These are phyloP conservation scores for Melanopsichium pennsylvanicum DNA, from an alignment of 1,284 basidiomycete genomes.

Conservation along the genomic window DNA sequence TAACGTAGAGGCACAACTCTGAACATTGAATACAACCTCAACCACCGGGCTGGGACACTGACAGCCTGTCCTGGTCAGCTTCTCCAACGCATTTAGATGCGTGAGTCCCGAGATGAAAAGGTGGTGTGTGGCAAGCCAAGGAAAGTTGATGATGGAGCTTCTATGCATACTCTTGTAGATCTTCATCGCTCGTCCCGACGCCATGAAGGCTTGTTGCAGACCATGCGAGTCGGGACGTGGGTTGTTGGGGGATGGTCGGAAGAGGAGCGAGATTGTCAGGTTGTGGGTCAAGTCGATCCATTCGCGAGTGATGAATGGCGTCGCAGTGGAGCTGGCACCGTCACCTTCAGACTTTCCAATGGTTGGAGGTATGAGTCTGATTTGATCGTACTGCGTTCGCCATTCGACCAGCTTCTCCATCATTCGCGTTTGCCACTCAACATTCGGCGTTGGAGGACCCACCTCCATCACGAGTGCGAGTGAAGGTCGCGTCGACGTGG, in stretches of 20 bases:
- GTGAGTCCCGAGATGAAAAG: constrained; percentile 47
- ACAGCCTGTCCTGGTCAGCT: constrained; percentile 24
- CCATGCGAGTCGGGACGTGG: constrained; percentile 35
- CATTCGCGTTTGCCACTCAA: constrained; percentile 46
- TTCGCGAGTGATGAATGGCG: constrained; percentile 37
- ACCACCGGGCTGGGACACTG: constrained; percentile 26
- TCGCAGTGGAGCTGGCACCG: constrained; percentile 21
- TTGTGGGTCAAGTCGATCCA: constrained; percentile 46
- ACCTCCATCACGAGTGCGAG: constrained; percentile 44
- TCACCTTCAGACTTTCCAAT: constrained; percentile 4
- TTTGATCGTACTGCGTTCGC: constrained; percentile 26
- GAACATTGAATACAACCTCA: constrained; percentile 46
- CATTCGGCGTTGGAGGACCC: constrained; percentile 38
- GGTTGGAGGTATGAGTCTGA: neutral
- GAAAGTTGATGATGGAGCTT: constrained; percentile 41
- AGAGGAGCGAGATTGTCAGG: constrained; percentile 33
- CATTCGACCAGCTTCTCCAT: constrained; percentile 40
- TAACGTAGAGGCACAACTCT: constrained; percentile 43
- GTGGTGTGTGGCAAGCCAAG: constrained; percentile 41
- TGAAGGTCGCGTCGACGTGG: constrained; percentile 9
- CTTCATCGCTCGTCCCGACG: constrained; percentile 41
- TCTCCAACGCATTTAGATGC: constrained; percentile 43
- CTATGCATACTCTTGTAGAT: constrained; percentile 46
- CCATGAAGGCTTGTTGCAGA: constrained; percentile 33
- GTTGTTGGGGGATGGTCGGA: constrained; percentile 43